phyloP scores from a whole-genome alignment of 352 stramenopile species.

The Globisporangium recalcitrans region DNA sequence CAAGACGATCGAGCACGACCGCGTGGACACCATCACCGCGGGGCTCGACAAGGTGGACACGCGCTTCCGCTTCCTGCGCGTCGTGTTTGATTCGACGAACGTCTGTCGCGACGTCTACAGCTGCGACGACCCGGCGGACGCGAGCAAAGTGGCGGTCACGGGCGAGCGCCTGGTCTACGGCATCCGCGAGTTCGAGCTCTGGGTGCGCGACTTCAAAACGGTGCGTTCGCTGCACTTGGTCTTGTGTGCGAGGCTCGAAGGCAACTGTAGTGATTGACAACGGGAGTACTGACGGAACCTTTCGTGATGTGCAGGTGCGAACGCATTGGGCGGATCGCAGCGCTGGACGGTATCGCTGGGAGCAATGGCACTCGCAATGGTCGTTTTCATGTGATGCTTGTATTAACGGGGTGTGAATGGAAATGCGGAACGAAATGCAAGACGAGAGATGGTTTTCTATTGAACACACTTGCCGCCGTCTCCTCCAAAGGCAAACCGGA shows the following conservation, averaged over 20 bases:
- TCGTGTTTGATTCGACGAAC: slow-evolving; percentile 46
- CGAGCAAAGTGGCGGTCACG: slow-evolving; percentile 18
- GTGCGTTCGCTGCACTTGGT: slow-evolving; percentile 7
- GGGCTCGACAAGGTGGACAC: slow-evolving; percentile 35
- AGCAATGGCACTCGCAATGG: background rate
- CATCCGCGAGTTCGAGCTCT: slow-evolving; percentile 77
- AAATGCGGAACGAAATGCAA: slow-evolving; percentile 5
- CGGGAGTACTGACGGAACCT: background rate
- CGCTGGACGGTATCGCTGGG: slow-evolving; percentile 1
- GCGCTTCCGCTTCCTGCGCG: slow-evolving; percentile 51
- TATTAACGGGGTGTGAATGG: background rate
- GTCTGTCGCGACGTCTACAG: slow-evolving; percentile 36
- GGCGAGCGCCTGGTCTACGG: slow-evolving; percentile 71
- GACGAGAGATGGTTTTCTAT: slow-evolving; percentile 11
- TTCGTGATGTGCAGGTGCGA: background rate
- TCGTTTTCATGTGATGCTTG: slow-evolving; percentile 3
- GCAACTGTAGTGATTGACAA: too few relatives aligned
- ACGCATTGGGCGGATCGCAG: background rate
- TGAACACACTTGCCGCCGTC: slow-evolving; percentile 9
- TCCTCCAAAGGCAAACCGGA: slow-evolving; percentile 3
- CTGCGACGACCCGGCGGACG: slow-evolving; percentile 29
- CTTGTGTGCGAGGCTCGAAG: background rate
- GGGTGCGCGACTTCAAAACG: slow-evolving; percentile 52
- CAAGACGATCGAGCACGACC: slow-evolving; percentile 46
- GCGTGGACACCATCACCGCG: slow-evolving; percentile 54